These are phyloP conservation scores for Stentor coeruleus DNA, from an alignment of 73 alveolate genomes.

Conservation along the genomic window DNA sequence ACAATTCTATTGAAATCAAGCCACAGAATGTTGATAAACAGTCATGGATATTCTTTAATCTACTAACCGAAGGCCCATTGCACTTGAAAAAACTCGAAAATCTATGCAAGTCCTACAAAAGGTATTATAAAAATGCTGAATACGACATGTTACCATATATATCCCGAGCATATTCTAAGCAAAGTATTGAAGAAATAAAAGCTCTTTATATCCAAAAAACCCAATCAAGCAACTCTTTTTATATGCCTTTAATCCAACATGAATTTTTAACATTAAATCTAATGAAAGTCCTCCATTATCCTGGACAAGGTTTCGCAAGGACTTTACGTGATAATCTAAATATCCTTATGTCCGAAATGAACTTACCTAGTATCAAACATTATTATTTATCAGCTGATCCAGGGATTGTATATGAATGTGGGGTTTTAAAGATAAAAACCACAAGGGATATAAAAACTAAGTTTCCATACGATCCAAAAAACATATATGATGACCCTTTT, in stretches of 20 bases:
- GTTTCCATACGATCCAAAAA: background rate
- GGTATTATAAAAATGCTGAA: background rate
- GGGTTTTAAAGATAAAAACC: slow-evolving; percentile 4
- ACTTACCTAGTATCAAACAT: background rate
- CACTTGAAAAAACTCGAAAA: background rate
- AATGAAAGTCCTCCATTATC: background rate
- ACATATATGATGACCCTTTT: background rate
- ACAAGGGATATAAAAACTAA: slow-evolving; percentile 7
- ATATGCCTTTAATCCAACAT: background rate
- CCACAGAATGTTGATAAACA: background rate
- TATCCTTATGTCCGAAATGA: background rate
- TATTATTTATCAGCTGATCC: background rate
- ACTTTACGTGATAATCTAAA: background rate
- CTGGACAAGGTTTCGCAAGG: background rate
- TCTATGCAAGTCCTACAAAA: background rate
- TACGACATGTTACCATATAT: background rate
- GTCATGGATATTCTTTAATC: background rate
- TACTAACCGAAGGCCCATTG: background rate
- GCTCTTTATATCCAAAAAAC: background rate
- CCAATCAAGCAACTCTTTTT: background rate
- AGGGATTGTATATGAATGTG: background rate
- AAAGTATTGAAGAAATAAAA: slow-evolving; percentile 16
- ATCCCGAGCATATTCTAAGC: slow-evolving; percentile 4
- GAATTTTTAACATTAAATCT: background rate
- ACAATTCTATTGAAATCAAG: background rate